Base-by-base conservation (phyloP, 1,139 yeast species). In the Geotrichum restrictum region DNA sequence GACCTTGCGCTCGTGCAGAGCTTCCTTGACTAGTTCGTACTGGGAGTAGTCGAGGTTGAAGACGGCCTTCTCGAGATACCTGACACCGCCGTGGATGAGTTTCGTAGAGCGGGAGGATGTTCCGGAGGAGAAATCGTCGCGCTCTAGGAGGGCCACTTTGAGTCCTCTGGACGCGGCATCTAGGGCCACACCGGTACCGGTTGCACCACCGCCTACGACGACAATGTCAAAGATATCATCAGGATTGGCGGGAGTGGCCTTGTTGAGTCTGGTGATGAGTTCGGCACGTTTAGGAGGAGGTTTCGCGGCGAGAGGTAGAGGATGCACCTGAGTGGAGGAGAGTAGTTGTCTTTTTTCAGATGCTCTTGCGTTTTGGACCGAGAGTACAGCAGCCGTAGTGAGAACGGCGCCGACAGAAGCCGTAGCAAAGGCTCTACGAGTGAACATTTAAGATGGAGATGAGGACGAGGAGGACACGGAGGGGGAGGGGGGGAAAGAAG, bases 11-110 rank as follows among this genome's bases (percentile, higher is more conserved):
- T 91, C 98, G 67, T 87, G 86, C 57, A 91, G 78, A 21, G 98
- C 97, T 73, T 91, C 98, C 64, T 88, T 86, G 58, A 91, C 98
- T 64, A 91, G 78, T 71, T 88, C 89, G 70, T 88, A 79, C 74
- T 91, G 98, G 58, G 85, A 94, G 71, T 88, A 88, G 56, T 95
- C 89, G 56, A 91, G 77, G 60, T 73, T 69, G 81, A 88, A 88
- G 63, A 91, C 82, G 37, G 98, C 98, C 74, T 91, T 91, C 70
- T 91, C 98, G 66, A 91, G 79, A 71, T 91, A 91, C 65, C 98
- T 78, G 50, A 91, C 97, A 66, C 98, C 98, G 60, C 98, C 98
- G 68, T 91, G 98, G 44, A 96, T 96, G 83, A 91, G 87, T 73
- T 91, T 91, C 52, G 98, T 91, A n/a, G 95, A 86, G 65, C 91